Evolutionary conservation across 164 flowering plant genomes (phyloP), one percentile per base, ranked within the genome.

Genomic region (Berberis vulgaris): DNA sequence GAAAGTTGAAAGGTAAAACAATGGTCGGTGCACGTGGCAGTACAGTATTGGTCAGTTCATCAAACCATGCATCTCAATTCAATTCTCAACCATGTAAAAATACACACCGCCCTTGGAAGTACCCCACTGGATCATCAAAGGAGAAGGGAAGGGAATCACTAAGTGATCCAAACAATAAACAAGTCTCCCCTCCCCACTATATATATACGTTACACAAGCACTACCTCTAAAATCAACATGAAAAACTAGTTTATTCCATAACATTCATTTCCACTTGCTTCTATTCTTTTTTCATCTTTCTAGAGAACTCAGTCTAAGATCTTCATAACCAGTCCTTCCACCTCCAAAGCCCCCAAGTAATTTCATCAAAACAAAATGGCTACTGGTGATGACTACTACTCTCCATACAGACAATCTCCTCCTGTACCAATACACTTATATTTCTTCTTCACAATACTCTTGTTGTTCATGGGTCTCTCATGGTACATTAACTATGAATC

Each of bases 401-500:
- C 61, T 45, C 58, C 61, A 54, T 63, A 54, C 43, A 26, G 11
- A 44, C 67, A 72, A 40, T 64, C 67, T 50, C 71, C 81, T 41
- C 63, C 83, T 49, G 12, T 77, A 12, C 86, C 87, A 0, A 8
- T 86, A 1, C 92, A 86, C 70, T 71, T 86, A 0, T 80, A 81
- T 53, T 83, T 82, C 87, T 82, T 88, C 81, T 59, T 82, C 59
- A 40, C 73, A 12, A 69, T 81, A 26, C 76, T 88, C 26, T 44
- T 85, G 41, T 53, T 68, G 47, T 79, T 88, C 67, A 40, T 85
- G 43, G 65, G 80, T 10, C 52, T 85, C 44, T 75, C 90, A 42
- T 86, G 92, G 90, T 86, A 88, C 76, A 56, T 75, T 59, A 84
- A 77, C 79, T 86, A 83, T 67, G 92, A 86, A 71, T 70, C 86